These are phyloP conservation scores for Alectoria sarmentosa DNA, from an alignment of 495 filamentous ascomycete genomes.

Conservation along the genomic window DNA sequence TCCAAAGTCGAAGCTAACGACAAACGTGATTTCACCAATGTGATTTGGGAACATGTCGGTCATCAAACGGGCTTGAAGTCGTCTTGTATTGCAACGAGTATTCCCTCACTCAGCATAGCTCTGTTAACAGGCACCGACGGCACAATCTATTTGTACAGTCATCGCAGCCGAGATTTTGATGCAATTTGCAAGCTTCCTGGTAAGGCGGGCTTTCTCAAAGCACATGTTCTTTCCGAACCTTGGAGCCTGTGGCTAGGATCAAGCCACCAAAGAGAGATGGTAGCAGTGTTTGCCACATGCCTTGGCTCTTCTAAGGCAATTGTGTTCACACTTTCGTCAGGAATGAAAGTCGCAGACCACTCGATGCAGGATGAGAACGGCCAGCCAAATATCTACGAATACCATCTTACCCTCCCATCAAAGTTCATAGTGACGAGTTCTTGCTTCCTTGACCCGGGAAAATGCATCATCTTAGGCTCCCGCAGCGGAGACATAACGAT, in stretches of 20 bases:
- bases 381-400: not conserved
- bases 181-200: conserved; percentile 31
- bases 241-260: not conserved
- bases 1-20: not conserved
- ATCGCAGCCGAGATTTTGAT: conserved; percentile 24
- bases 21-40: not conserved
- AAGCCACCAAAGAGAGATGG: not conserved
- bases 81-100: conserved; percentile 39
- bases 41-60: conserved; percentile 15
- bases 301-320: conserved; percentile 12
- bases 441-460: conserved; percentile 32
- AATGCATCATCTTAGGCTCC: conserved; percentile 59
- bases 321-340: not conserved
- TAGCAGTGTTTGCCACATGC: conserved; percentile 9
- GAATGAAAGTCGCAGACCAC: not conserved
- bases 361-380: not conserved
- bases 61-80: conserved; percentile 31
- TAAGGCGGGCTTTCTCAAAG: conserved; percentile 50
- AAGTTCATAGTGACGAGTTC: conserved; percentile 36
- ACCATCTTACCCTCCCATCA: not conserved
- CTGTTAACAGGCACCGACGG: conserved; percentile 50
- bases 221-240: conserved; percentile 13
- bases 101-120: conserved; percentile 31
- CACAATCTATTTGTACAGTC: conserved; percentile 41
- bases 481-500: conserved; percentile 53